Percentiles rank a stretch among this genome's conserved stretches.
Evolutionary conservation across 2,329 filamentous ascomycete genomes (phyloP).

Genomic region (Phaeoacremonium minimum): DNA sequence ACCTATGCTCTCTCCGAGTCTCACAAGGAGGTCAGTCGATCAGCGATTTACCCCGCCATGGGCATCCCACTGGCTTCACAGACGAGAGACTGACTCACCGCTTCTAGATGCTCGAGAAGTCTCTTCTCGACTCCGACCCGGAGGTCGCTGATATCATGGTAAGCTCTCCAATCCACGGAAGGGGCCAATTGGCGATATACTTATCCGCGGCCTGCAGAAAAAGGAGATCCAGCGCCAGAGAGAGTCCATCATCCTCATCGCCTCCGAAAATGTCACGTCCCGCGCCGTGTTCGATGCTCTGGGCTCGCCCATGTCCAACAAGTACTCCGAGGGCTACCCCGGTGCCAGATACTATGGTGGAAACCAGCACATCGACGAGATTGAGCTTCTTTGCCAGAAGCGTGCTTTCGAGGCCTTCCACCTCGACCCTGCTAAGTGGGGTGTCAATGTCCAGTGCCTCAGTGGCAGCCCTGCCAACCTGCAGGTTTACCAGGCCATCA

Average conservation of each 20-base stretch:
- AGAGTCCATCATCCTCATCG: constrained; percentile 97
- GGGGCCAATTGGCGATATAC: background rate
- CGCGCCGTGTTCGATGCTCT: constrained; percentile 97
- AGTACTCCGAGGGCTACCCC: constrained; percentile 98
- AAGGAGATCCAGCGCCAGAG: constrained; percentile 94
- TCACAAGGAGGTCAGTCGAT: constrained; percentile 25
- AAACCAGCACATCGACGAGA: constrained; percentile 97
- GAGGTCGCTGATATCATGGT: constrained; percentile 98
- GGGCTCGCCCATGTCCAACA: constrained; percentile 94
- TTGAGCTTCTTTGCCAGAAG: constrained; percentile 91
- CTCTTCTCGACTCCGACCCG: constrained; percentile 83
- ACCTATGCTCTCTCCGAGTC: constrained; percentile 28
- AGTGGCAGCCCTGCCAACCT: constrained; percentile 93
- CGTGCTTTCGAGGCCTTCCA: constrained; percentile 90
- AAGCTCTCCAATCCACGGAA: constrained; percentile 28
- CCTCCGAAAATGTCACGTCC: constrained; percentile 98
- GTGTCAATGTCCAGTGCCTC: constrained; percentile 96
- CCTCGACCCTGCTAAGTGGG: constrained; percentile 84
- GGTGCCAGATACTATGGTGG: constrained; percentile 98
- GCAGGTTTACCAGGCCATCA: constrained; percentile 96
- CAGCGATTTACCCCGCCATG: constrained; percentile 1
- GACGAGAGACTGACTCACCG: constrained; percentile 18
- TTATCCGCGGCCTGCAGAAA: constrained; percentile 51
- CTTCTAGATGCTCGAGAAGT: constrained; percentile 89
- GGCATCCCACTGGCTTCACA: background rate